These are phyloP conservation scores for Lenwebbia sp. DNA, from an alignment of 345 rosid species.

Conservation along the genomic window DNA sequence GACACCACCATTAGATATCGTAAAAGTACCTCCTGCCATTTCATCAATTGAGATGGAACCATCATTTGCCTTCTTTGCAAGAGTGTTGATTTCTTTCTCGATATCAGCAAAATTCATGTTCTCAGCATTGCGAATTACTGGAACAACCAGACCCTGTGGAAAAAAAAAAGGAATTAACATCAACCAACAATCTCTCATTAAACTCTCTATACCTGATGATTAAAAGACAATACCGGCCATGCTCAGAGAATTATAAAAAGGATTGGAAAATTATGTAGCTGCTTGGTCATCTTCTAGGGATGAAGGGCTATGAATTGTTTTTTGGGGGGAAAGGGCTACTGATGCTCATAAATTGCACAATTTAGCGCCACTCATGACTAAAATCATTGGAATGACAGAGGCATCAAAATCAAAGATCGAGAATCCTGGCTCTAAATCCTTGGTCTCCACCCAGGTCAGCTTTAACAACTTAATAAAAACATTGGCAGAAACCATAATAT, in stretches of 20 bases:
- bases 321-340: not conserved
- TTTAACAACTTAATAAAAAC: not conserved
- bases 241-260: not conserved
- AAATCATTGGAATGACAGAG: not conserved
- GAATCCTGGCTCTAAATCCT: not conserved
- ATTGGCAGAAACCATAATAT: not conserved
- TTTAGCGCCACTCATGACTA: not conserved
- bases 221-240: not conserved
- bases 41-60: constrained; percentile 95
- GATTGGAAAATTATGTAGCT: not conserved
- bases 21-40: constrained; percentile 98
- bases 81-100: constrained; percentile 80
- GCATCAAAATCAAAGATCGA: not conserved
- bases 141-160: constrained; percentile 83
- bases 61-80: constrained; percentile 86
- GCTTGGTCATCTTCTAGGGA: not conserved
- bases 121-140: constrained; percentile 61
- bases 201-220: not conserved
- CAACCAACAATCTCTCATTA: not conserved
- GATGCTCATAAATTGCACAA: not conserved
- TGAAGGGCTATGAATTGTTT: not conserved
- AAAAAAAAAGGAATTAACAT: not conserved
- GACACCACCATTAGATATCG: constrained; percentile 78
- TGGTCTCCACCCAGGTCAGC: not conserved
- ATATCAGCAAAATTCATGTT: constrained; percentile 82